Conservation (phyloP, 2,329 filamentous ascomycete genomes). For the Diaporthe batatas region DNA sequence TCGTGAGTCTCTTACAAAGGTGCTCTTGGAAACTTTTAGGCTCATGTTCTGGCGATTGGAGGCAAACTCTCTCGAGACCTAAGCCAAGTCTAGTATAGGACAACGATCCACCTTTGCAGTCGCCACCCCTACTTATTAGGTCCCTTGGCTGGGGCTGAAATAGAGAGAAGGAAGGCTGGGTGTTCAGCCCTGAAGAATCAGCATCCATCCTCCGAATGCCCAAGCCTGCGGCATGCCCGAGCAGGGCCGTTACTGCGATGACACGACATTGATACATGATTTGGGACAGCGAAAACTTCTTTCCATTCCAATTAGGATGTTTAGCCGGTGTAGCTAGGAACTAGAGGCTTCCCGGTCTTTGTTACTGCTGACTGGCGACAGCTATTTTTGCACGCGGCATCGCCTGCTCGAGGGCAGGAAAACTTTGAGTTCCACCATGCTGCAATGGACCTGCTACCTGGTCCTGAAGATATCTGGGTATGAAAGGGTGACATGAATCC, state of each 20-base stretch:
- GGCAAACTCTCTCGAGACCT: not conserved
- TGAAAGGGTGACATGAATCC: not conserved
- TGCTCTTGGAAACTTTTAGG: not conserved
- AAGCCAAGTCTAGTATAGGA: not conserved
- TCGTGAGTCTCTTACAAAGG: not conserved
- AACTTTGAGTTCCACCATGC: not conserved
- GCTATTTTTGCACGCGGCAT: not conserved
- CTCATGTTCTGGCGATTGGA: not conserved
- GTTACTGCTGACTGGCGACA: not conserved
- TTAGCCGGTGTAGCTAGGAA: not conserved
- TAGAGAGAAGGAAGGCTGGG: conserved; percentile 1
- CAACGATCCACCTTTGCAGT: not conserved
- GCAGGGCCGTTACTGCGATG: not conserved
- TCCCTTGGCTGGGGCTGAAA: not conserved
- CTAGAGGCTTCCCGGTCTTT: not conserved
- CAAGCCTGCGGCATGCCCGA: not conserved
- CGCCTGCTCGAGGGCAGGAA: not conserved
- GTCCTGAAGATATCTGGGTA: not conserved
- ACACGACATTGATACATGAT: not conserved
- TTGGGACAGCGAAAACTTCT: not conserved
- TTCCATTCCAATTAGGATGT: not conserved
- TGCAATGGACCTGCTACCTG: not conserved
- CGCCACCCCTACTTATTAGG: not conserved
- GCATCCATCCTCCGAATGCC: not conserved
- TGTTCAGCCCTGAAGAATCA: conserved; percentile 4